Evolutionary conservation across 768 basidiomycete species (phyloP).

Genomic region (Heimioporus sp.): DNA sequence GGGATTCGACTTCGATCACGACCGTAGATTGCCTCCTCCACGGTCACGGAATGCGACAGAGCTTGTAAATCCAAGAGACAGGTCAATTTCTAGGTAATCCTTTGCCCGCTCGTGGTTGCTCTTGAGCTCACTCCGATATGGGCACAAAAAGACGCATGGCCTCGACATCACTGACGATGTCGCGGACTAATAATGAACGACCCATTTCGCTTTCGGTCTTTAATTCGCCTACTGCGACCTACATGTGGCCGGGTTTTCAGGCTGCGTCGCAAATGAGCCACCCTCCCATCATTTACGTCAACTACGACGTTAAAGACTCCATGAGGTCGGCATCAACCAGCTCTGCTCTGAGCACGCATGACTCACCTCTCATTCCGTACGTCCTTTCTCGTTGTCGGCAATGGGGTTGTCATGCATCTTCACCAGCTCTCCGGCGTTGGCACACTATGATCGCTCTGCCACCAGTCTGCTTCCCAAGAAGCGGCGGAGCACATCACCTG

Average conservation of each 20-base stretch:
- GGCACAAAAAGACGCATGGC: slow-evolving; percentile 18
- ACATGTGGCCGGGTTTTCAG: slow-evolving; percentile 46
- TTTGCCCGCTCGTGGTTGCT: slow-evolving; percentile 3
- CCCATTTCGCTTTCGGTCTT: slow-evolving; percentile 40
- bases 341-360: slow-evolving; percentile 26
- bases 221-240: slow-evolving; percentile 44
- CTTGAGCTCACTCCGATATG: slow-evolving; percentile 19
- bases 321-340: slow-evolving; percentile 32
- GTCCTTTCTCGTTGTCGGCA: slow-evolving; percentile 19
- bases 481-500: slow-evolving; percentile 33
- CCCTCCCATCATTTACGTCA: slow-evolving; percentile 40
- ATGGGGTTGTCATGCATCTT: slow-evolving; percentile 14
- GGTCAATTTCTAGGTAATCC: slow-evolving; percentile 27
- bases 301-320: slow-evolving; percentile 31
- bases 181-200: slow-evolving; percentile 25
- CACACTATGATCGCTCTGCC: slow-evolving; percentile 25
- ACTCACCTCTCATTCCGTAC: slow-evolving; percentile 31
- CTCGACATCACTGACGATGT: slow-evolving; percentile 21
- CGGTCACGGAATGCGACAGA: slow-evolving; percentile 30
- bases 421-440: slow-evolving; percentile 28
- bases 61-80: slow-evolving; percentile 19
- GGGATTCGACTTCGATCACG: slow-evolving; percentile 31
- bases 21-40: slow-evolving; percentile 32
- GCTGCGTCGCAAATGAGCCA: slow-evolving; percentile 43
- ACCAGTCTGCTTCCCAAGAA: slow-evolving; percentile 32